Evolutionary conservation across 257 asterid species (phyloP).

Genomic region (Nicotiana knightiana): DNA sequence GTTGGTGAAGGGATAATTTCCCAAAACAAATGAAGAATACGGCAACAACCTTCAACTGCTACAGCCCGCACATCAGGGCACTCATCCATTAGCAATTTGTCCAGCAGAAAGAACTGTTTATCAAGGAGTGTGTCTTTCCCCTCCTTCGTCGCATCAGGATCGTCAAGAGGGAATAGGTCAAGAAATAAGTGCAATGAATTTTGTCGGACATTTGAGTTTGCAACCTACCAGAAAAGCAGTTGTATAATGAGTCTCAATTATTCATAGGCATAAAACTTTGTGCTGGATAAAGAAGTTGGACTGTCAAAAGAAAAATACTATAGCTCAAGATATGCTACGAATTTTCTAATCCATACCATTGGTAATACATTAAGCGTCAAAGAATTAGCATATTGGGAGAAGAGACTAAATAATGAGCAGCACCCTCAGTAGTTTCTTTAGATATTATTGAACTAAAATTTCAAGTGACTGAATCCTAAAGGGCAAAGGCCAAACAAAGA

Average conservation of each 20-base stretch:
- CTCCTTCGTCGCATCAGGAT: constrained; percentile 91
- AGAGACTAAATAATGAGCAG: not conserved
- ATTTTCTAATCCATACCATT: not conserved
- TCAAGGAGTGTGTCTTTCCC: constrained; percentile 65
- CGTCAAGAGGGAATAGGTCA: constrained; percentile 88
- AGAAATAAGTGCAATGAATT: constrained; percentile 80
- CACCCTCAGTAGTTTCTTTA: not conserved
- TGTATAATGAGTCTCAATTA: not conserved
- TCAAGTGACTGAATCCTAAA: not conserved
- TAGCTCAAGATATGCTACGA: not conserved
- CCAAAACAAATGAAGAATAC: constrained; percentile 82
- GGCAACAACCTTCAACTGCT: constrained; percentile 97
- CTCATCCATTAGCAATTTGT: constrained; percentile 77
- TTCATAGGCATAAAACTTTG: not conserved
- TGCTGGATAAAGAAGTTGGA: not conserved
- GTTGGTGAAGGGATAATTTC: constrained; percentile 83
- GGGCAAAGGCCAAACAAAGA: not conserved
- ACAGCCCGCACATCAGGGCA: constrained; percentile 84
- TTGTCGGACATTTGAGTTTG: constrained; percentile 92
- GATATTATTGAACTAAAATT: not conserved
- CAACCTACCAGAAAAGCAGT: constrained; percentile 48
- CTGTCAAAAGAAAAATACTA: not conserved
- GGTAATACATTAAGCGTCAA: not conserved
- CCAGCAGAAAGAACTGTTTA: constrained; percentile 79
- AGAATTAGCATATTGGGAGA: not conserved